Percentiles rank a stretch among this genome's conserved stretches.
phyloP scores from a whole-genome alignment of 2,329 filamentous ascomycete species.

The Peltaster fructicola region DNA sequence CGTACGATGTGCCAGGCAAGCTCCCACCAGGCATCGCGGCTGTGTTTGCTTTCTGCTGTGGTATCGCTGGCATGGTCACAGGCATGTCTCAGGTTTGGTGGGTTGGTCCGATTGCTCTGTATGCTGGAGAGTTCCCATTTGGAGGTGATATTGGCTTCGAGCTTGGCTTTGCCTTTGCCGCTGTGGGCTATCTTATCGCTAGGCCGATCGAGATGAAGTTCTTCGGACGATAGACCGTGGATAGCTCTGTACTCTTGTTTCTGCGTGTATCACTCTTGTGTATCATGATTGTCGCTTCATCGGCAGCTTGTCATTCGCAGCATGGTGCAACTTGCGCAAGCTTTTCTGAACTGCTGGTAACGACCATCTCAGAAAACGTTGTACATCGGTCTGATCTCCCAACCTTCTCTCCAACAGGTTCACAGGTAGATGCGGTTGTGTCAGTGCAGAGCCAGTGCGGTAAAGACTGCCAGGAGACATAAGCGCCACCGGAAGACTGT shows the following conservation, averaged over 20 bases:
- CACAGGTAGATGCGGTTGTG: too few relatives aligned
- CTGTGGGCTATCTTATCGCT: slow-evolving; percentile 33
- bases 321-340: too few relatives aligned
- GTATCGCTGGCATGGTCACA: slow-evolving; percentile 45
- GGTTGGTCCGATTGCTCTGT: slow-evolving; percentile 46
- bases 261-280: too few relatives aligned
- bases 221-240: slow-evolving; percentile 11
- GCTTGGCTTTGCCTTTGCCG: slow-evolving; percentile 44
- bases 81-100: slow-evolving; percentile 57
- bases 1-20: slow-evolving; percentile 39
- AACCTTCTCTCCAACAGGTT: too few relatives aligned
- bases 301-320: too few relatives aligned
- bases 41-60: slow-evolving; percentile 42
- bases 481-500: too few relatives aligned
- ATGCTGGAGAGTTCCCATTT: slow-evolving; percentile 33
- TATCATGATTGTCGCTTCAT: too few relatives aligned
- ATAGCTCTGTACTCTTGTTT: neutral
- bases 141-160: slow-evolving; percentile 49
- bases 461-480: too few relatives aligned
- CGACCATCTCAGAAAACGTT: too few relatives aligned
- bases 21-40: slow-evolving; percentile 50
- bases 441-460: too few relatives aligned
- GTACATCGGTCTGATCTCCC: too few relatives aligned
- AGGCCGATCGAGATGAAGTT: slow-evolving; percentile 31
- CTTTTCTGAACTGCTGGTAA: too few relatives aligned